Base-by-base conservation (phyloP, 164 flowering plant species). In the Vitis riparia region DNA sequence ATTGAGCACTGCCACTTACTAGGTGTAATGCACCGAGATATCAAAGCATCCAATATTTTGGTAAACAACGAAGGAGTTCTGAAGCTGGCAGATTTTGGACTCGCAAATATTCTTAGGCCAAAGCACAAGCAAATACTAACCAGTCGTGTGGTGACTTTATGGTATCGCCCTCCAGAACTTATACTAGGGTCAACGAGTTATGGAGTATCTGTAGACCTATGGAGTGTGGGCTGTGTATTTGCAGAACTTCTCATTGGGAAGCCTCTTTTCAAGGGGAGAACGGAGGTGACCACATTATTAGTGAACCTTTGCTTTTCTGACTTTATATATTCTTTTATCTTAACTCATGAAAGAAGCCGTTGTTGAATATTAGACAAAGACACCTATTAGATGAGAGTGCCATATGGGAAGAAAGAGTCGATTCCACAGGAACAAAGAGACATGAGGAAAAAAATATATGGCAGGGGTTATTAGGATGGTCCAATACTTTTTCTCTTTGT, bases 151-250 rank as follows among this genome's bases (percentile, higher is more conserved):
- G 93, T 89, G 59, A 89, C 93, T 55, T 68, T 89, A 57, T 89
- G 93, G 93, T 89, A 89, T 75, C 90, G 93, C 11, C 91, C 93
- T 71, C 93, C 93, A 27, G 93, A 89, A 66, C 86, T 88, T 60
- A 53, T 88, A 44, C 74, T 88, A 75, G 92, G 92, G 8, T 77
- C 88, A 4, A 88, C 91, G 3, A 80, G 66, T 30, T 89, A 89
- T 61, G 87, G 85, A n/a, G 82, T 75, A 53, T 78, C 81, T 11
- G 84, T 87, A 11, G 93, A 89, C 64, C 78, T 89, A 12, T 89
- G 93, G 93, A 89, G 93, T 69, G 84, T 83, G 3, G 93, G 93
- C 27, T 89, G 93, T 53, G 89, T 89, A 32, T 87, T 89, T 76
- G 93, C 89, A 10, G 93, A 89, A 66, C 64, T 89, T 55, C 76